phyloP scores from a whole-genome alignment of 2,329 filamentous ascomycete genomes.

The Cladophialophora exuberans region DNA sequence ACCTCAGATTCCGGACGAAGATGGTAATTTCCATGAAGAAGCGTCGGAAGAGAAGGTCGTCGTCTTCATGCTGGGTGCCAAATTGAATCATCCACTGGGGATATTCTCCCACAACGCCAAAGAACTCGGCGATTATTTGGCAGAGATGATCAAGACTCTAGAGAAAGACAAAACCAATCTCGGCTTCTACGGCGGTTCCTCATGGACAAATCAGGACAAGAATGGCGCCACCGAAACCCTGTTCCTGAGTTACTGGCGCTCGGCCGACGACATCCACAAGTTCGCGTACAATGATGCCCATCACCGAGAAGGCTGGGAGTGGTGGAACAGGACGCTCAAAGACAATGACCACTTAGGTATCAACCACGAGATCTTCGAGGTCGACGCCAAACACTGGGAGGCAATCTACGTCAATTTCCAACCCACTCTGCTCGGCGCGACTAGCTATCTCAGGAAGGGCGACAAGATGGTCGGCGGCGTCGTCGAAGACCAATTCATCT shows the following conservation, averaged over 20 bases:
- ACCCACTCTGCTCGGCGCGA: conserved; percentile 39
- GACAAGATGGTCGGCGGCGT: conserved; percentile 32
- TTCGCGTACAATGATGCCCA: conserved; percentile 47
- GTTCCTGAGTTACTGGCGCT: conserved; percentile 47
- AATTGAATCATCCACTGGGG: conserved; percentile 45
- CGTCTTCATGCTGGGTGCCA: conserved; percentile 45
- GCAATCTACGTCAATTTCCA: conserved; percentile 47
- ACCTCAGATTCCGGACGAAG: conserved; percentile 43
- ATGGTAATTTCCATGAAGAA: conserved; percentile 34
- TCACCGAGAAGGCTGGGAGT: conserved; percentile 48
- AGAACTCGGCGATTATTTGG: conserved; percentile 38
- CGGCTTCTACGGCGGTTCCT: conserved; percentile 40
- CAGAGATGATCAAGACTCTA: conserved; percentile 37
- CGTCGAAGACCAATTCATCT: conserved; percentile 30
- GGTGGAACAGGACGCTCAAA: conserved; percentile 46
- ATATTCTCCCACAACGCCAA: conserved; percentile 42
- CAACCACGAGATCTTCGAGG: conserved; percentile 50
- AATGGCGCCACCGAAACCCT: conserved; percentile 41
- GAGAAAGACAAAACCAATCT: conserved; percentile 32
- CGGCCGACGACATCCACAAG: conserved; percentile 45
- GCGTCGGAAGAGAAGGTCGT: conserved; percentile 40
- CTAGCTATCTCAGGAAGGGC: conserved; percentile 28
- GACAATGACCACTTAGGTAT: conserved; percentile 46
- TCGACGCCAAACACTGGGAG: conserved; percentile 46
- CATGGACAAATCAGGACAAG: conserved; percentile 39